Evolutionary conservation across 2,329 filamentous ascomycete species (phyloP).

Genomic region (Dactylellina sp.): DNA sequence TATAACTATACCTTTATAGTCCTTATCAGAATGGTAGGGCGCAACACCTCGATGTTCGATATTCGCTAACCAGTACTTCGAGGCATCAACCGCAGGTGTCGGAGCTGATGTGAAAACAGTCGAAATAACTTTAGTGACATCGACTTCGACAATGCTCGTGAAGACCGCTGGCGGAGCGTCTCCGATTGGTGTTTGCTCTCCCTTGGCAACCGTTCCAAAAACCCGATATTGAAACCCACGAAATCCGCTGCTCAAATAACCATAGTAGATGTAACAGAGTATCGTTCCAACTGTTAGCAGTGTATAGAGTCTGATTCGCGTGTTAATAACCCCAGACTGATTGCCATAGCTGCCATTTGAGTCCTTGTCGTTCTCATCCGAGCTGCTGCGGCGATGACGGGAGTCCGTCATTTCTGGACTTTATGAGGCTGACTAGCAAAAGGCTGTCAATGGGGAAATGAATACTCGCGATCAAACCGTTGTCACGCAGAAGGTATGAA

Average conservation of each 20-base stretch:
- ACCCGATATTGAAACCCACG: slow-evolving; percentile 37
- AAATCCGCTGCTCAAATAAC: slow-evolving; percentile 45
- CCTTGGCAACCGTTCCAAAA: slow-evolving; percentile 17
- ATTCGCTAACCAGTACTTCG: slow-evolving; percentile 61
- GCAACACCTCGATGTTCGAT: slow-evolving; percentile 65
- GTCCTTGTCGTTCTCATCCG: slow-evolving; percentile 37
- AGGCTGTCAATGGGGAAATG: slow-evolving; percentile 8
- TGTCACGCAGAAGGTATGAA: neutral
- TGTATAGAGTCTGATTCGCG: slow-evolving; percentile 50
- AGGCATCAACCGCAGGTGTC: slow-evolving; percentile 18
- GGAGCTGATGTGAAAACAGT: slow-evolving; percentile 37
- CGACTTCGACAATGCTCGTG: slow-evolving; percentile 41
- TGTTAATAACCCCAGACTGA: slow-evolving; percentile 34
- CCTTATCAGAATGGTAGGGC: slow-evolving; percentile 63
- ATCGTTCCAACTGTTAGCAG: slow-evolving; percentile 53
- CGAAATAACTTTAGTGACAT: slow-evolving; percentile 42
- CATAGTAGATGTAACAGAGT: slow-evolving; percentile 51
- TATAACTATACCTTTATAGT: slow-evolving; percentile 62
- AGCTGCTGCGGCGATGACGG: slow-evolving; percentile 13
- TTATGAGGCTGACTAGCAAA: neutral
- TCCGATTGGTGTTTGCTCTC: slow-evolving; percentile 1
- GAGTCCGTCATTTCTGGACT: slow-evolving; percentile 24
- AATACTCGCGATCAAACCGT: slow-evolving; percentile 11
- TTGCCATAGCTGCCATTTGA: slow-evolving; percentile 23
- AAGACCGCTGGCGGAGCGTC: neutral